These are phyloP conservation scores for Fusarium pininemorale DNA, from an alignment of 2,329 filamentous ascomycete genomes.

Conservation along the genomic window DNA sequence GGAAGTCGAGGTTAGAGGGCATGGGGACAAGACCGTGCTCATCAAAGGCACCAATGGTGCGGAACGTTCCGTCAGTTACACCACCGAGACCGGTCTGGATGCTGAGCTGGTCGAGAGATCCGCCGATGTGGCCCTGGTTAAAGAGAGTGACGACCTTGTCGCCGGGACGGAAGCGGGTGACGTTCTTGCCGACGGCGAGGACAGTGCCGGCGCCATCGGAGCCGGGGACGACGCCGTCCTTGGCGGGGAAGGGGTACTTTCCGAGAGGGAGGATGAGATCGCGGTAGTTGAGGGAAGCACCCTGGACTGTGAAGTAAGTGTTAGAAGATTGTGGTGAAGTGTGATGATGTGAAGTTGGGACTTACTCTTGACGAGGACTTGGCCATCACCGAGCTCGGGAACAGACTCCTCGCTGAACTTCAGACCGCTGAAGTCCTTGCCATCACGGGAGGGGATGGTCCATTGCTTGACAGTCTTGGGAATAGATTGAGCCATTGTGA, in stretches of 20 bases:
- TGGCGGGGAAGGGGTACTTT: constrained; percentile 55
- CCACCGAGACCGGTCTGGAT: constrained; percentile 71
- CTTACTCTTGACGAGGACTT: constrained; percentile 73
- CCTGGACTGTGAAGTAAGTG: constrained; percentile 50
- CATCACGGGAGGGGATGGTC: constrained; percentile 54
- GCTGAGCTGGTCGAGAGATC: constrained; percentile 48
- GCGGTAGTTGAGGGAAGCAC: constrained; percentile 64
- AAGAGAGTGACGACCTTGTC: constrained; percentile 70
- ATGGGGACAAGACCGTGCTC: constrained; percentile 73
- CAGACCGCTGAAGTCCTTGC: constrained; percentile 67
- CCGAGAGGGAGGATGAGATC: constrained; percentile 62
- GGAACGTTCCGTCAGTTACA: constrained; percentile 71
- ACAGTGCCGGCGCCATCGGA: constrained; percentile 66
- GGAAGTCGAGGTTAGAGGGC: constrained; percentile 63
- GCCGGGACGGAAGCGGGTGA: constrained; percentile 59
- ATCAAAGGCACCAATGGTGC: constrained; percentile 72
- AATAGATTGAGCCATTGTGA: constrained; percentile 40
- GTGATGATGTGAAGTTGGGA: neutral
- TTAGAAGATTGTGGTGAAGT: constrained; percentile 1
- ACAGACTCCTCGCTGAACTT: constrained; percentile 64
- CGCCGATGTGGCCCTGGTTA: constrained; percentile 62
- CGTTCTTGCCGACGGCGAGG: constrained; percentile 59
- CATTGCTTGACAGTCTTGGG: constrained; percentile 64
- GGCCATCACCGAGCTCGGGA: constrained; percentile 71
- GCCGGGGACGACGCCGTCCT: constrained; percentile 57